Evolutionary conservation across 768 basidiomycete genomes (phyloP).

Genomic region (Trametes villosa): DNA sequence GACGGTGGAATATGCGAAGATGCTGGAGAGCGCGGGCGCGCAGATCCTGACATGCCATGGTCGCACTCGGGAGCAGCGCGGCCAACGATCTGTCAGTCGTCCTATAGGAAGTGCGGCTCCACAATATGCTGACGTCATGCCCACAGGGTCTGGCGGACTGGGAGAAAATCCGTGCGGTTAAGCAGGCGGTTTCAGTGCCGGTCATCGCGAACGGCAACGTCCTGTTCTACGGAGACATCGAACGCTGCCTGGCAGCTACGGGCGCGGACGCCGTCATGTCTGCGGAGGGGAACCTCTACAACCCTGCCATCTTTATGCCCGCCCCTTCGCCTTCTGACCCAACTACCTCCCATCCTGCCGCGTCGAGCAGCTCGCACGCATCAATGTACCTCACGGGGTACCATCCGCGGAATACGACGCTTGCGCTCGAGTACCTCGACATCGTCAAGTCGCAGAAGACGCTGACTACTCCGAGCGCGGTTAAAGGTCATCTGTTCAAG

Average conservation of each 20-base stretch:
- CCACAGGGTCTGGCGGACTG: constrained; percentile 84
- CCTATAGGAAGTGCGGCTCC: not conserved
- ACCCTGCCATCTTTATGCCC: constrained; percentile 76
- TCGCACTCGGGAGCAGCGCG: constrained; percentile 88
- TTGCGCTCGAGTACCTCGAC: constrained; percentile 86
- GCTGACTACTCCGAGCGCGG: constrained; percentile 68
- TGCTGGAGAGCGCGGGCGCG: constrained; percentile 94
- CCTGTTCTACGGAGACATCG: constrained; percentile 83
- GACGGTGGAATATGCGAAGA: constrained; percentile 92
- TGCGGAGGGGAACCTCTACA: constrained; percentile 94
- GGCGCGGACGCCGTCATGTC: constrained; percentile 94
- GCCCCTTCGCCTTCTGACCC: constrained; percentile 8
- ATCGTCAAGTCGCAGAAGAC: constrained; percentile 77
- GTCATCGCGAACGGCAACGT: constrained; percentile 98
- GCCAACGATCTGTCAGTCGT: constrained; percentile 69
- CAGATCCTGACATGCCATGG: constrained; percentile 96
- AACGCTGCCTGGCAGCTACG: constrained; percentile 77
- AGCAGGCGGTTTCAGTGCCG: constrained; percentile 85
- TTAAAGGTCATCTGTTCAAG: constrained; percentile 95
- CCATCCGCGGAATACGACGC: constrained; percentile 61
- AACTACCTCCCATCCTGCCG: constrained; percentile 5
- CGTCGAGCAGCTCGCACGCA: constrained; percentile 8
- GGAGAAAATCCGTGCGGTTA: constrained; percentile 89
- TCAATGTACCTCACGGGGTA: constrained; percentile 42
- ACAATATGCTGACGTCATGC: not conserved